Evolutionary conservation across 2,329 filamentous ascomycete species (phyloP), one percentile per base, ranked within the genome.

Genomic region (Escovopsis weberi): DNA sequence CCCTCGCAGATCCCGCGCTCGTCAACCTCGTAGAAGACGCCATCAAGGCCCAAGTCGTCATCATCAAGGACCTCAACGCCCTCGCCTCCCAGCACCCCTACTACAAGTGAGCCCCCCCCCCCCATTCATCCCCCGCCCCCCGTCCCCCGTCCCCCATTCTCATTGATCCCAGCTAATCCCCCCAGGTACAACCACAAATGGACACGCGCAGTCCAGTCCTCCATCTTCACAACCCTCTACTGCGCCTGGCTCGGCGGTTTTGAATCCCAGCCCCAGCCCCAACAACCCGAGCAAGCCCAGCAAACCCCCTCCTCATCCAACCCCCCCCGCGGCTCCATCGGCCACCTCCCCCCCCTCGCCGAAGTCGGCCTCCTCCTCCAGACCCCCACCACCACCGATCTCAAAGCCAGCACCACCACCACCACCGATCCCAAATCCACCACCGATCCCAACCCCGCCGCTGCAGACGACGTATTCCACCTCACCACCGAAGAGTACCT

Each of bases 401-500:
- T n/a, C n/a, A n/a, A n/a, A n/a, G n/a, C n/a, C n/a, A n/a, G n/a
- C 43, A 12, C 38, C 37, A 38, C n/a, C 88, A 88, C 94, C 10
- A 88, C 87, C 11, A 82, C 91, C 48, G 95, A 95, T 59, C 73
- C 94, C 55, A 94, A 94, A 62, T 28, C 26, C 26, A 9, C 26
- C 26, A 9, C 26, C 26, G 82, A 89, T 55, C 70, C 75, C 47
- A 89, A 96, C 26, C 5, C 26, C 59, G 76, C 79, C 40, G n/a
- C n/a, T n/a, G n/a, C n/a, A n/a, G n/a, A n/a, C n/a, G n/a, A n/a
- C n/a, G n/a, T n/a, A n/a, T 98, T 98, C 72, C 91, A 98, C 61
- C 71, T 98, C 54, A 93, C 87, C 37, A 89, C 96, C 54, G 91
- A 98, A 64, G 91, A 98, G 64, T 98, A 98, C 62, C 79, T 98